These are phyloP conservation scores for Fomitopsis pulvina DNA, from an alignment of 768 basidiomycete species.

Conservation along the genomic window DNA sequence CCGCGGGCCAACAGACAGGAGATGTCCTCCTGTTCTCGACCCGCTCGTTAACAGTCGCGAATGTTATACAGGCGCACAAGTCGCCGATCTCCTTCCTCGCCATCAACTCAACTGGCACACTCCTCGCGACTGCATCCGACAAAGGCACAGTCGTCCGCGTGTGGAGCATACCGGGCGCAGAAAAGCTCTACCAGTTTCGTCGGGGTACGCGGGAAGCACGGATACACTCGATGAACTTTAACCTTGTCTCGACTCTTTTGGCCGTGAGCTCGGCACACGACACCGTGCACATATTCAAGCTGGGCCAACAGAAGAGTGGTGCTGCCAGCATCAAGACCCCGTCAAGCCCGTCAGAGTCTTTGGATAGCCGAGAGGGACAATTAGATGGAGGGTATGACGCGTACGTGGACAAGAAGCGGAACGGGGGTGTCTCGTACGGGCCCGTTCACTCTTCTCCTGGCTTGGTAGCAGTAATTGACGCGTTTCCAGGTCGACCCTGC, in stretches of 20 bases:
- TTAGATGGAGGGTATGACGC: conserved; percentile 82
- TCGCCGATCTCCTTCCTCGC: conserved; percentile 82
- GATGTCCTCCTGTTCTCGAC: conserved; percentile 96
- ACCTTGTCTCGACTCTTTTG: conserved; percentile 72
- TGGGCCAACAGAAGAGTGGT: conserved; percentile 36
- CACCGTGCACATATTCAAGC: conserved; percentile 95
- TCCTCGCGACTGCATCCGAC: conserved; percentile 89
- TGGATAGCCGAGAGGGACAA: conserved; percentile 57
- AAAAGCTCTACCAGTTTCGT: conserved; percentile 93
- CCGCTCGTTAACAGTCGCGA: conserved; percentile 82
- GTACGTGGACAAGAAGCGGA: conserved; percentile 72
- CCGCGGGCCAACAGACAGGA: conserved; percentile 43
- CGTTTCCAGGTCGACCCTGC: conserved; percentile 38
- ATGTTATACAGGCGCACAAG: conserved; percentile 97
- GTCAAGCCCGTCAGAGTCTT: conserved; percentile 57
- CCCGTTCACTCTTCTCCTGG: background rate
- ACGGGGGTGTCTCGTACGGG: conserved; percentile 49
- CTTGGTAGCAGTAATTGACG: conserved; percentile 1
- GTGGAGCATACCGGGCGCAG: conserved; percentile 84
- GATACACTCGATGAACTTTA: conserved; percentile 86
- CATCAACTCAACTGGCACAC: conserved; percentile 79
- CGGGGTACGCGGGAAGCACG: conserved; percentile 80
- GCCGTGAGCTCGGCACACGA: conserved; percentile 90
- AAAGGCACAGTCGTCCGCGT: conserved; percentile 98
- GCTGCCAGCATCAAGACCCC: conserved; percentile 25